Conservation (phyloP, 2,329 filamentous ascomycete species). For the Penicillium sp. region DNA sequence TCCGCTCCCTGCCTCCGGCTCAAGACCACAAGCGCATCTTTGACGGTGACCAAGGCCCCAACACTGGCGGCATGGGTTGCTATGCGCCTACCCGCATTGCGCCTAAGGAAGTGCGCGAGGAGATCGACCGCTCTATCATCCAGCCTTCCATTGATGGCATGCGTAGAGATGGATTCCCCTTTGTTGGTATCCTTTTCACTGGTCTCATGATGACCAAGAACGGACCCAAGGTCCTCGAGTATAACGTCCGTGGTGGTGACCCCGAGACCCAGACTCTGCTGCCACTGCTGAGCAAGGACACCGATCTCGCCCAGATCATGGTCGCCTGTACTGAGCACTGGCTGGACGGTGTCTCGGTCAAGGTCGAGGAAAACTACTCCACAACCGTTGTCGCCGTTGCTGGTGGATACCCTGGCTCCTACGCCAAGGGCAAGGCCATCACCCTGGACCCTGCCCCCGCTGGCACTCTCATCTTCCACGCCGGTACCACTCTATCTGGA, state of each 20-base stretch:
- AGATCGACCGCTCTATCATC: constrained; percentile 81
- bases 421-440: constrained; percentile 76
- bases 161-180: constrained; percentile 69
- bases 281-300: constrained; percentile 74
- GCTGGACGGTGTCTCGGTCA: constrained; percentile 71
- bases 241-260: constrained; percentile 91
- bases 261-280: constrained; percentile 89
- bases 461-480: constrained; percentile 83
- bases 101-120: constrained; percentile 73
- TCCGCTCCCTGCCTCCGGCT: constrained; percentile 82
- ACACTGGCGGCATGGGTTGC: constrained; percentile 97
- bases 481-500: constrained; percentile 72
- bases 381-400: constrained; percentile 94
- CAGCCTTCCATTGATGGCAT: constrained; percentile 89
- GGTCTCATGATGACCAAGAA: constrained; percentile 89
- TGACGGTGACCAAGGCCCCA: constrained; percentile 86
- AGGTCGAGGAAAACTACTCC: constrained; percentile 71
- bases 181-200: constrained; percentile 51
- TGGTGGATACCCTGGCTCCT: constrained; percentile 85
- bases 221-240: constrained; percentile 84
- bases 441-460: constrained; percentile 58
- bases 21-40: constrained; percentile 97
- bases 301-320: constrained; percentile 87
- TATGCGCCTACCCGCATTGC: constrained; percentile 89
- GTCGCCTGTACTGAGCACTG: constrained; percentile 78